These are phyloP conservation scores for Pseudocercospora macadamiae DNA, from an alignment of 2,329 filamentous ascomycete species.

Conservation along the genomic window DNA sequence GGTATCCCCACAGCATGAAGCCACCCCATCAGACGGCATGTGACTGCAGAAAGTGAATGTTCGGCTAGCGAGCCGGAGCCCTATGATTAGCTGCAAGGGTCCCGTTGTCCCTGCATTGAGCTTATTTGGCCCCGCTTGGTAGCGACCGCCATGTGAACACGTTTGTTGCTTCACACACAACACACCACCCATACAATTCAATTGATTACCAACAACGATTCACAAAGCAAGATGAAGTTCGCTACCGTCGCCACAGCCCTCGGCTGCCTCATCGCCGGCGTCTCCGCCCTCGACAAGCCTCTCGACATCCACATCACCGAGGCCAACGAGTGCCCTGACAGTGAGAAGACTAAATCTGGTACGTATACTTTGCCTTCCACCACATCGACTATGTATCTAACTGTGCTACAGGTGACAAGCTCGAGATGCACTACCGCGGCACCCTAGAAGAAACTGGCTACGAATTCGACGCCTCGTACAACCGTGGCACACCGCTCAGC, in stretches of 20 bases:
- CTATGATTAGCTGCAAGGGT: neutral
- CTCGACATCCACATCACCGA: constrained; percentile 78
- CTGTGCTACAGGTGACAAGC: constrained; percentile 65
- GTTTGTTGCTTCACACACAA: neutral
- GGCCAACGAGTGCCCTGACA: constrained; percentile 67
- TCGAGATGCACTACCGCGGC: constrained; percentile 87
- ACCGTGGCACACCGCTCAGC: constrained; percentile 73
- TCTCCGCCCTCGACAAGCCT: constrained; percentile 50
- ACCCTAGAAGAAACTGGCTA: constrained; percentile 71
- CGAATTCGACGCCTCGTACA: constrained; percentile 61
- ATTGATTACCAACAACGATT: no score
- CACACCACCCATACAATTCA: neutral
- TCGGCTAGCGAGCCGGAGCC: neutral
- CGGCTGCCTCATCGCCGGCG: constrained; percentile 54
- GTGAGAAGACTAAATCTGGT: constrained; percentile 64
- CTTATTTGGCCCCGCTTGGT: neutral
- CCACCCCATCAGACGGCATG: neutral
- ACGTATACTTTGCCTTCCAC: constrained; percentile 33
- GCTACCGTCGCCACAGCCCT: constrained; percentile 46
- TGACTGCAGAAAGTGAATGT: neutral
- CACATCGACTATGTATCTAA: neutral
- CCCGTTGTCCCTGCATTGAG: neutral
- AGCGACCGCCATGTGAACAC: neutral
- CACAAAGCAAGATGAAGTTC: constrained; percentile 47
- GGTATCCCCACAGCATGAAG: neutral